phyloP scores from a whole-genome alignment of 768 basidiomycete genomes.

The Hypholoma fasciculare region DNA sequence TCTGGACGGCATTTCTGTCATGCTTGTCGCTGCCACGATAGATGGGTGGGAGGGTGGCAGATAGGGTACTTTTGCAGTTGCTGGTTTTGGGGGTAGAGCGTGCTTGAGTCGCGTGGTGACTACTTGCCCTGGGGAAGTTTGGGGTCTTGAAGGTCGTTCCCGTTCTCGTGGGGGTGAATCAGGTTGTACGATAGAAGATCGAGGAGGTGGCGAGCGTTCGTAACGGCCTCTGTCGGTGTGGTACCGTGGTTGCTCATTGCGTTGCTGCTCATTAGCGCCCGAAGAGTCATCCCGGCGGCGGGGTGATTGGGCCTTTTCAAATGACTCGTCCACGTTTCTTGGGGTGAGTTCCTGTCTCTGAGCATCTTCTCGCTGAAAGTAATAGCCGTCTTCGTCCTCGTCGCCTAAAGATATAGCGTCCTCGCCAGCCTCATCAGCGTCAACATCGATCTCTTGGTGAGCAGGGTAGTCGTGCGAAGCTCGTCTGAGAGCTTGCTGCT shows the following conservation, averaged over 20 bases:
- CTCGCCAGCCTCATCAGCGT: slow-evolving; percentile 53
- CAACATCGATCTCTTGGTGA: slow-evolving; percentile 15
- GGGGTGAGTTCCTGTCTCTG: neutral
- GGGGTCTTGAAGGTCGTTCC: slow-evolving; percentile 7
- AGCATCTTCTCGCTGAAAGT: slow-evolving; percentile 21
- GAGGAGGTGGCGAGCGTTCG: slow-evolving; percentile 1
- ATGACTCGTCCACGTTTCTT: neutral
- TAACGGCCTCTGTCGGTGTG: slow-evolving; percentile 8
- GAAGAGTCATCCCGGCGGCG: slow-evolving; percentile 8
- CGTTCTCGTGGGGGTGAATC: slow-evolving; percentile 16
- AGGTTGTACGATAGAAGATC: neutral
- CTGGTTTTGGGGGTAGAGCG: slow-evolving; percentile 68
- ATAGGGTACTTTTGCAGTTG: slow-evolving; percentile 49
- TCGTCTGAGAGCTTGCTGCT: slow-evolving; percentile 22
- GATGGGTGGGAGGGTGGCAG: slow-evolving; percentile 57
- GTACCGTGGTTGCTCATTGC: slow-evolving; percentile 11
- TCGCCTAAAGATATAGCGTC: slow-evolving; percentile 73
- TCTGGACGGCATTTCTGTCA: slow-evolving; percentile 43
- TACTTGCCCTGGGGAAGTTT: slow-evolving; percentile 20
- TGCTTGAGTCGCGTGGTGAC: slow-evolving; percentile 53
- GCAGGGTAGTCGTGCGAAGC: slow-evolving; percentile 16
- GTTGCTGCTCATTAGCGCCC: slow-evolving; percentile 19
- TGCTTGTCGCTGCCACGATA: slow-evolving; percentile 61
- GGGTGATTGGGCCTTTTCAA: slow-evolving; percentile 10
- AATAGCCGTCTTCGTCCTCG: slow-evolving; percentile 62